These are phyloP conservation scores for Trypanosoma conorhini DNA, from an alignment of 208 protist genomes.

Conservation along the genomic window DNA sequence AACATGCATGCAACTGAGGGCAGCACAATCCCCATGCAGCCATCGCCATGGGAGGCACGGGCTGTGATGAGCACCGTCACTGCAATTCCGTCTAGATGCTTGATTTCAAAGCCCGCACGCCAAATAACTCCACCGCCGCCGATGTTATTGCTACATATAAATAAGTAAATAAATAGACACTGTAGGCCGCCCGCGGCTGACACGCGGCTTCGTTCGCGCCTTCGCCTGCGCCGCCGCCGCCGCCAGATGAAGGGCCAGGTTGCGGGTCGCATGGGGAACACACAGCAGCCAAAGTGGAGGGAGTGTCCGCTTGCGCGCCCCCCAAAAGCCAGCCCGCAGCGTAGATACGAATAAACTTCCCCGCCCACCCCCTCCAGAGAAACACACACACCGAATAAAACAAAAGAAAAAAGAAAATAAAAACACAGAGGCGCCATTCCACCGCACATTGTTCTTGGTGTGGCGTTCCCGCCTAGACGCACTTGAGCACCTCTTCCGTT, in stretches of 20 bases:
- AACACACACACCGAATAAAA: slow-evolving; percentile 2
- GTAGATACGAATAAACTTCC: no score
- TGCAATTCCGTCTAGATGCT: no score
- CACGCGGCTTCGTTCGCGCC: not conserved
- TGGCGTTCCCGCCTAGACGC: not conserved
- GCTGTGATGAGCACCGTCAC: no score
- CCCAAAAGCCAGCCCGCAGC: no score
- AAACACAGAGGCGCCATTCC: not conserved
- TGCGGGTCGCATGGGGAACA: no score
- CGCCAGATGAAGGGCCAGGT: not conserved
- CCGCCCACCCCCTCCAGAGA: not conserved
- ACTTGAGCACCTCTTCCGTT: not conserved
- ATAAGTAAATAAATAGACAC: slow-evolving; percentile 9
- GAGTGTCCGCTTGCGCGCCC: no score
- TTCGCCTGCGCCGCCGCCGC: not conserved
- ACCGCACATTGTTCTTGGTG: not conserved
- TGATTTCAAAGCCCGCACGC: no score
- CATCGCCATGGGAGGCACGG: no score
- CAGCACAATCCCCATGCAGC: no score
- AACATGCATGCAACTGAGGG: not conserved
- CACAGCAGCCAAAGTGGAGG: no score
- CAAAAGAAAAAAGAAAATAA: slow-evolving; percentile 14
- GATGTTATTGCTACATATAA: not conserved
- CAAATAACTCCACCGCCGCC: no score
- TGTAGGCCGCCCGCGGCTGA: no score